Percentiles rank a stretch among this genome's conserved stretches.
phyloP scores from a whole-genome alignment of 2,329 filamentous ascomycete species.

The Trichoderma koningiopsis region DNA sequence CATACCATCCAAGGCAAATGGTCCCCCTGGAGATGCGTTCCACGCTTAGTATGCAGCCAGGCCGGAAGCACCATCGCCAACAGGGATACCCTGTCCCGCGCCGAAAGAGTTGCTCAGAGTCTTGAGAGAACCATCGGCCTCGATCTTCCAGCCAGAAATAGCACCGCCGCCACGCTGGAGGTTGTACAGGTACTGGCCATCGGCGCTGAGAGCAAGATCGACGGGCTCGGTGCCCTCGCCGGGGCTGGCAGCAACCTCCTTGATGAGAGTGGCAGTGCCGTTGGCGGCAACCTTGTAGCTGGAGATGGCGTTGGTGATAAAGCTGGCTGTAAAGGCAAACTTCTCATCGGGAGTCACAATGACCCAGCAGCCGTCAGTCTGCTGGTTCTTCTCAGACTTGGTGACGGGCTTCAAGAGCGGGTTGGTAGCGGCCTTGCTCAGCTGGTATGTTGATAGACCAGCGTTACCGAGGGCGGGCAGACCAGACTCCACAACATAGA shows the following conservation, averaged over 20 bases:
- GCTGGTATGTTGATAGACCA: slow-evolving; percentile 27
- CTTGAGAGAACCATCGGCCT: slow-evolving; percentile 29
- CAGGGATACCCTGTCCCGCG: slow-evolving; percentile 26
- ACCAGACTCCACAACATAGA: slow-evolving; percentile 29
- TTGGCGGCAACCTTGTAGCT: slow-evolving; percentile 28
- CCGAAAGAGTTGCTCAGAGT: slow-evolving; percentile 29
- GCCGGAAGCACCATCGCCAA: slow-evolving; percentile 27
- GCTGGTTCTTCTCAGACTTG: slow-evolving; percentile 26
- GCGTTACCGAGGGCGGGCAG: slow-evolving; percentile 26
- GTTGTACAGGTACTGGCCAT: slow-evolving; percentile 30
- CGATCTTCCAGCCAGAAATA: slow-evolving; percentile 29
- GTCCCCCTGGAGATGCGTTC: neutral
- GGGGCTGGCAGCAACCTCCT: slow-evolving; percentile 28
- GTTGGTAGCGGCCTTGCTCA: slow-evolving; percentile 22
- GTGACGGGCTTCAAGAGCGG: slow-evolving; percentile 27
- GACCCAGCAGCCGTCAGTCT: slow-evolving; percentile 32
- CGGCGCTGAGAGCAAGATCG: slow-evolving; percentile 29
- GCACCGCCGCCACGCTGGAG: slow-evolving; percentile 30
- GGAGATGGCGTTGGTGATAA: slow-evolving; percentile 30
- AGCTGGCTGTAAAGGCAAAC: slow-evolving; percentile 31
- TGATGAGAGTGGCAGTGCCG: slow-evolving; percentile 27
- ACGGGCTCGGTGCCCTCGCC: slow-evolving; percentile 29
- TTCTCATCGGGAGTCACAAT: slow-evolving; percentile 29
- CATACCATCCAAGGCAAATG: neutral
- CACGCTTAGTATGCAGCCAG: slow-evolving; percentile 24